Evolutionary conservation across 1,139 yeast species (phyloP), one percentile per base, ranked within the genome.

Genomic region (Williopsis jadinii): DNA sequence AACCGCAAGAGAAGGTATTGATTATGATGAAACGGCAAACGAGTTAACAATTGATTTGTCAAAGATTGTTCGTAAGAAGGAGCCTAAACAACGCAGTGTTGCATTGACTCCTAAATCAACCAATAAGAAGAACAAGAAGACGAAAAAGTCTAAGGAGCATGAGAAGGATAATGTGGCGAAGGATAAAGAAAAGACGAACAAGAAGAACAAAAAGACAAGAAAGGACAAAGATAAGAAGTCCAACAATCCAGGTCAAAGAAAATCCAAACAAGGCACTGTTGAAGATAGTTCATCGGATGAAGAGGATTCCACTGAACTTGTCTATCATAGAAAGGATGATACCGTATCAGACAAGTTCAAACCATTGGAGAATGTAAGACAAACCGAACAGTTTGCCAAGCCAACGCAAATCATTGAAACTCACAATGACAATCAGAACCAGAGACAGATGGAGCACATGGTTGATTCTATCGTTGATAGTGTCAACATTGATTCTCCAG

Each of bases 1-100:
- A 30, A 40, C 41, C 11, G 52, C 58, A 11, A 68, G 68, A 45
- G 56, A 61, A 34, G 67, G 63, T 10, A 58, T 69, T 8, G 46
- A 41, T 24, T 66, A 62, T 51, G 57, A 59, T 44, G 43, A 50
- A 8, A 36, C 37, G 0, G 37, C 42, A 3, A 44, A 45, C 10
- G 14, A 40, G 24, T 56, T 59, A 41, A 42, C 45, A 19, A 35
- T 59, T 8, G 44, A 38, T n/a, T n/a, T 36, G 34, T 14, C 30
- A 9, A 44, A 37, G 32, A 27, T 44, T 29, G 40, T 31, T 34
- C 37, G 28, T 32, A 32, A 26, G 26, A 19, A 14, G 34, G 28
- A 28, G 15, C 32, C 29, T 9, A 19, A n/a, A 11, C 11, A 14
- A n/a, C 19, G 30, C 11, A 32, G 37, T 29, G 33, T 34, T 14